These are phyloP conservation scores for Rhexocercosporidium sp. DNA, from an alignment of 2,329 filamentous ascomycete species.

Conservation along the genomic window DNA sequence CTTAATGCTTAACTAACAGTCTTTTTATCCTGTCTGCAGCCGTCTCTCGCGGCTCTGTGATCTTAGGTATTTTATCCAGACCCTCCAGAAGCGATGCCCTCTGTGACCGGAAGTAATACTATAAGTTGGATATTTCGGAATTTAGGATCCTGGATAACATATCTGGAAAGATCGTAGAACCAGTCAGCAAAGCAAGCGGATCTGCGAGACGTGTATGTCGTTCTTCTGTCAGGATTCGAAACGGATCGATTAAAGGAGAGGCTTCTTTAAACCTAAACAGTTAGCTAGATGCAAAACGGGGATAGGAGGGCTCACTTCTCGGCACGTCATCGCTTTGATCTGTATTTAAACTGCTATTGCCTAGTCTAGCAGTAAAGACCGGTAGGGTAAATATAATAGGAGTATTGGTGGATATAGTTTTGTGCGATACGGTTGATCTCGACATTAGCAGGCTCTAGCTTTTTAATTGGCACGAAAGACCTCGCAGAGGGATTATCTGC, in stretches of 20 bases:
- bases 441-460: constrained; percentile 2
- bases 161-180: not conserved
- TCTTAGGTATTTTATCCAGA: not conserved
- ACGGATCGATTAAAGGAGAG: too few species aligned
- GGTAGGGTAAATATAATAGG: too few species aligned
- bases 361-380: too few species aligned
- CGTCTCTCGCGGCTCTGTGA: not conserved
- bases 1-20: not conserved
- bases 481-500: not conserved
- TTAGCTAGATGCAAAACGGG: too few species aligned
- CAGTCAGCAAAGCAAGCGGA: not conserved
- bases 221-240: not conserved
- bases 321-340: too few species aligned
- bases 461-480: not conserved
- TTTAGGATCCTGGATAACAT: not conserved
- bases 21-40: not conserved
- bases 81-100: not conserved
- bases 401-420: not conserved
- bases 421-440: not conserved
- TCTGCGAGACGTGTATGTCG: not conserved
- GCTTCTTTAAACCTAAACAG: too few species aligned
- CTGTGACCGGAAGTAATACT: not conserved
- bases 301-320: too few species aligned
- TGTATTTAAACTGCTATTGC: too few species aligned
- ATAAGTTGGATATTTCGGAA: not conserved